Evolutionary conservation across 306 rosid species (phyloP).

Genomic region (Urtica urens): DNA sequence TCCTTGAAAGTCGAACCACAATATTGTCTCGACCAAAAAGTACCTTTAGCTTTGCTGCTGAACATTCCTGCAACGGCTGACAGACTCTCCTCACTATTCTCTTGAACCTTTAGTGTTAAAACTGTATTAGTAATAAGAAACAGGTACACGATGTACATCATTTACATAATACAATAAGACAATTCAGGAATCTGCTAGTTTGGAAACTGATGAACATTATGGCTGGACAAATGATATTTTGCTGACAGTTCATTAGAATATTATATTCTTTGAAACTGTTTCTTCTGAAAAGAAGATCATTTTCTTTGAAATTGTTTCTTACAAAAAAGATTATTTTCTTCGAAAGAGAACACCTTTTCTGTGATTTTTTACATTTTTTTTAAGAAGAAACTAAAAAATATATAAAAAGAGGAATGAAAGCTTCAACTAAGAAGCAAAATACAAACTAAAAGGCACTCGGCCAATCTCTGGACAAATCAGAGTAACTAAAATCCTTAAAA

Average conservation of each 20-base stretch:
- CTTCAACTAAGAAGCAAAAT: no score
- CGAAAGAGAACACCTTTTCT: background rate
- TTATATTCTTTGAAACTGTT: background rate
- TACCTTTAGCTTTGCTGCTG: conserved; percentile 99
- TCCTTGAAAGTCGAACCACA: no score
- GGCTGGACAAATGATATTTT: background rate
- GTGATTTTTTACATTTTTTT: no score
- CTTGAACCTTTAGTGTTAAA: conserved; percentile 47
- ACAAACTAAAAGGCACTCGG: no score
- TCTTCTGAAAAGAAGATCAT: background rate
- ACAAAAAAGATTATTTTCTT: background rate
- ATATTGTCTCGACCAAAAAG: conserved; percentile 11
- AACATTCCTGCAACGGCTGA: conserved; percentile 99
- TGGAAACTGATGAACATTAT: no score
- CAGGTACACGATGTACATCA: background rate
- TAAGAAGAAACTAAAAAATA: no score
- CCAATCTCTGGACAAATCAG: no score
- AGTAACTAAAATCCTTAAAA: no score
- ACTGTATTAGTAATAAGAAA: conserved; percentile 10
- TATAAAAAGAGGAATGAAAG: no score
- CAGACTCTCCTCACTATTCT: conserved; percentile 90
- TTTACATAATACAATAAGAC: no score
- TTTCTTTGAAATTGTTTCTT: no score
- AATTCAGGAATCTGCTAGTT: no score
- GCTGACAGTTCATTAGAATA: background rate